phyloP scores from a whole-genome alignment of 257 asterid genomes.

The Buddleja alternifolia region DNA sequence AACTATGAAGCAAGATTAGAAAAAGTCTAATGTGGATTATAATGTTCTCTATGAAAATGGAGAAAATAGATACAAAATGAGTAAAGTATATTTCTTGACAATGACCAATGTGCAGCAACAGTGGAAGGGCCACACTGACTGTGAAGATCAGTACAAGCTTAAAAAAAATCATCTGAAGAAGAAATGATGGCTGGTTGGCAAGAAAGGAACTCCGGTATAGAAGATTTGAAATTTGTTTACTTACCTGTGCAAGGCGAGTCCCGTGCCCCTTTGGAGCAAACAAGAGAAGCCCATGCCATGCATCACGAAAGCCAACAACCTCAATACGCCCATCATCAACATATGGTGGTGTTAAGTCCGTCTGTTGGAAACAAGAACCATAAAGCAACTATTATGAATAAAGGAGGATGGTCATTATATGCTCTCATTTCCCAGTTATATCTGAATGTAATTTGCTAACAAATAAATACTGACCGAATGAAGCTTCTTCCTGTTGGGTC shows the following conservation, averaged over 20 bases:
- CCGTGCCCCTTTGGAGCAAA: constrained; percentile 92
- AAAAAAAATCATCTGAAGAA: background rate
- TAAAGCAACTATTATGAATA: constrained; percentile 16
- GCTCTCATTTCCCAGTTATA: background rate
- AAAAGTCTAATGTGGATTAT: no score
- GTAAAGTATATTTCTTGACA: no score
- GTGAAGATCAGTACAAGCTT: no score
- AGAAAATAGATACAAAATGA: no score
- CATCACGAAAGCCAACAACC: constrained; percentile 94
- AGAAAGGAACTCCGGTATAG: no score
- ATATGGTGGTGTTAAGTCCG: constrained; percentile 81
- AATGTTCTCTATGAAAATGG: no score
- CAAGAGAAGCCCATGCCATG: constrained; percentile 92
- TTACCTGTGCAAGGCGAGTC: constrained; percentile 95
- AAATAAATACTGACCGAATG: constrained; percentile 54
- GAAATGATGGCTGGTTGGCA: background rate
- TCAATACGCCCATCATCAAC: constrained; percentile 92
- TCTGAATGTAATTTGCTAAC: constrained; percentile 11
- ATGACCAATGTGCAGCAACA: no score
- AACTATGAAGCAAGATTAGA: no score
- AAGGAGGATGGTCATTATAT: background rate
- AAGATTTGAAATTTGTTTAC: background rate
- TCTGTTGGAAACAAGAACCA: constrained; percentile 45
- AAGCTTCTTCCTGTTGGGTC: constrained; percentile 62
- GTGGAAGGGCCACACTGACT: no score